phyloP scores from a whole-genome alignment of 1,139 yeast genomes.

The Suhomyces ambrosiae region DNA sequence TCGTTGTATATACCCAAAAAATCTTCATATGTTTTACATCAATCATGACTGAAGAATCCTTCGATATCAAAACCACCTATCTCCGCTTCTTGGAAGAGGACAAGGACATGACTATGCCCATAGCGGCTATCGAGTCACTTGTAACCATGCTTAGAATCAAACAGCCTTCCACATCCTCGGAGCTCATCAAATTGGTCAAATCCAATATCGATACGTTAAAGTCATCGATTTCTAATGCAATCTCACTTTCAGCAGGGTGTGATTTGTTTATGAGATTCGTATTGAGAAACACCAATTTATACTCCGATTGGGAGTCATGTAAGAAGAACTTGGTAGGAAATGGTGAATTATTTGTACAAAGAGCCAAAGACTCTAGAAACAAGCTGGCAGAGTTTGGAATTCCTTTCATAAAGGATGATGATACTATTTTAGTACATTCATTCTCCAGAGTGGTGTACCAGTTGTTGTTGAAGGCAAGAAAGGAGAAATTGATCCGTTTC shows the following conservation, averaged over 20 bases:
- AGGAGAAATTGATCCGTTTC: constrained; percentile 71
- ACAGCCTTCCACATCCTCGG: constrained; percentile 92
- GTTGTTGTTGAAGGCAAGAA: constrained; percentile 72
- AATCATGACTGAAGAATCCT: constrained; percentile 35
- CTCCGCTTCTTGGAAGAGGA: constrained; percentile 80
- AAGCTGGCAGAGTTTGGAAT: constrained; percentile 87
- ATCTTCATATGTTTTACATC: constrained; percentile 1
- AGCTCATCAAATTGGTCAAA: constrained; percentile 78
- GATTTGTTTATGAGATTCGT: constrained; percentile 95
- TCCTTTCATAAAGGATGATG: constrained; percentile 91
- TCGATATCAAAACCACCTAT: constrained; percentile 82
- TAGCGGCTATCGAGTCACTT: constrained; percentile 94
- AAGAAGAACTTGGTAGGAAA: constrained; percentile 85
- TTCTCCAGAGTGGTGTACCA: constrained; percentile 88
- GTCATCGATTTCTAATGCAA: constrained; percentile 81
- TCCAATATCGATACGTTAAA: constrained; percentile 76
- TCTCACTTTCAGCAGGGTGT: constrained; percentile 95
- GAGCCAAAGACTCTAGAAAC: constrained; percentile 88
- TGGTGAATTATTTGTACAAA: constrained; percentile 86
- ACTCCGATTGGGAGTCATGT: constrained; percentile 97
- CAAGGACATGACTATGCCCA: constrained; percentile 97
- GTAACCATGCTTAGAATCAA: constrained; percentile 79
- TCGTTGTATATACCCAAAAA: too few relatives aligned
- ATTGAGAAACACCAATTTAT: constrained; percentile 80
- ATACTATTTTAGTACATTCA: constrained; percentile 86